Conservation (phyloP, 352 stramenopile species). For the Blastocystis sp. region DNA sequence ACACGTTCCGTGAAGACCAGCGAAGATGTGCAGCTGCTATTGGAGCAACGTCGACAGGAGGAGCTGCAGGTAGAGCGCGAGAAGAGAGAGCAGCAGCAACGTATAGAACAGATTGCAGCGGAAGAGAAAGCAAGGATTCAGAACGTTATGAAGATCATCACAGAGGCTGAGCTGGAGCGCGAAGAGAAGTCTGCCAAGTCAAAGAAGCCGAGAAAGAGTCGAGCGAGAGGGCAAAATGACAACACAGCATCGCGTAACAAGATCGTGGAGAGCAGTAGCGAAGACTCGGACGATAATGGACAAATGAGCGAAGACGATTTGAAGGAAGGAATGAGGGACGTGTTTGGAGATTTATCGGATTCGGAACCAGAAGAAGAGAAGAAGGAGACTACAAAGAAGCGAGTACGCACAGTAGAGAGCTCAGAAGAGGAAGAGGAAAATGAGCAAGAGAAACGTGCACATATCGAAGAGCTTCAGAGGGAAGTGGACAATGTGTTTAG, state of each 20-base stretch:
- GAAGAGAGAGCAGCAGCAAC: conserved; percentile 26
- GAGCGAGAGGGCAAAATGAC: background rate
- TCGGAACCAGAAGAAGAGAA: conserved; percentile 6
- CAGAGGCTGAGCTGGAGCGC: background rate
- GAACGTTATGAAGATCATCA: background rate
- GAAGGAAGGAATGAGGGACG: background rate
- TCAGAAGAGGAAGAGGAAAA: conserved; percentile 19
- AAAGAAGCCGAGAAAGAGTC: background rate
- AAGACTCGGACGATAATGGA: conserved; percentile 37
- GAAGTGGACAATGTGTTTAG: conserved; percentile 48
- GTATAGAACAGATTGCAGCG: background rate
- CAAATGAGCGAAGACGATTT: conserved; percentile 33
- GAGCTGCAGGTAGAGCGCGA: conserved; percentile 9
- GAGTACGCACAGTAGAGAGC: conserved; percentile 19
- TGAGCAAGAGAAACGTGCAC: background rate
- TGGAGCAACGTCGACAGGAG: conserved; percentile 30
- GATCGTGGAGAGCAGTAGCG: background rate
- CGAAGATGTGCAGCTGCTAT: background rate
- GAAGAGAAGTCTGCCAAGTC: background rate
- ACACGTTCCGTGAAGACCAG: background rate
- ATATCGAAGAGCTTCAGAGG: background rate
- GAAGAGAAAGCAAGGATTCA: conserved; percentile 13
- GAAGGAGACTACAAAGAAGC: conserved; percentile 18
- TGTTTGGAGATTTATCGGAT: background rate
- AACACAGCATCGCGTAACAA: background rate